phyloP scores from a whole-genome alignment of 768 basidiomycete genomes.

The Nidula microcarpa region DNA sequence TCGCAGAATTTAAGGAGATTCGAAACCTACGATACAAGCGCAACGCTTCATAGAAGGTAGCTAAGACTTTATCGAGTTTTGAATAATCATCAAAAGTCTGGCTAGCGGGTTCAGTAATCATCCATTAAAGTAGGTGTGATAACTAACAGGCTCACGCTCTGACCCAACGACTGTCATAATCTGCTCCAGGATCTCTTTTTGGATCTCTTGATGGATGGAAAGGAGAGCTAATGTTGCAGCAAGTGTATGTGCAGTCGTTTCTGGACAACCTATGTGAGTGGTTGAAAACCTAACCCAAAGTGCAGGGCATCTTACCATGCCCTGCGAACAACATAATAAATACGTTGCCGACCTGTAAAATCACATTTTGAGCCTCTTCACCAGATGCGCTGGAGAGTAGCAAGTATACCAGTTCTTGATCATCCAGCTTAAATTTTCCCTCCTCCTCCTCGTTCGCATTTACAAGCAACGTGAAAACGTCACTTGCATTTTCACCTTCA shows the following conservation, averaged over 20 bases:
- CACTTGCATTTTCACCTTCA: neutral
- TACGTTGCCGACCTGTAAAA: constrained; percentile 2
- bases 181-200: constrained; percentile 44
- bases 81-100: constrained; percentile 14
- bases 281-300: neutral
- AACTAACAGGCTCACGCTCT: constrained; percentile 24
- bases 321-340: constrained; percentile 2
- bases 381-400: neutral
- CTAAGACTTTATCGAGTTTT: neutral
- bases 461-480: neutral
- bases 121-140: neutral
- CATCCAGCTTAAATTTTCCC: neutral
- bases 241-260: constrained; percentile 49
- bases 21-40: constrained; percentile 42
- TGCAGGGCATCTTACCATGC: no score
- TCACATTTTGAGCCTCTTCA: neutral
- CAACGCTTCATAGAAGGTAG: constrained; percentile 36
- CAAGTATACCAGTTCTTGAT: constrained; percentile 1
- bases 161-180: constrained; percentile 34
- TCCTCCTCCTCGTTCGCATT: neutral
- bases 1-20: no score
- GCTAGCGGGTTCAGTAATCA: neutral
- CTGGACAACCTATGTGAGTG: constrained; percentile 13
- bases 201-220: constrained; percentile 39
- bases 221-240: constrained; percentile 45